These are phyloP conservation scores for Verticillium tricorpus DNA, from an alignment of 2,329 filamentous ascomycete species.

Conservation along the genomic window DNA sequence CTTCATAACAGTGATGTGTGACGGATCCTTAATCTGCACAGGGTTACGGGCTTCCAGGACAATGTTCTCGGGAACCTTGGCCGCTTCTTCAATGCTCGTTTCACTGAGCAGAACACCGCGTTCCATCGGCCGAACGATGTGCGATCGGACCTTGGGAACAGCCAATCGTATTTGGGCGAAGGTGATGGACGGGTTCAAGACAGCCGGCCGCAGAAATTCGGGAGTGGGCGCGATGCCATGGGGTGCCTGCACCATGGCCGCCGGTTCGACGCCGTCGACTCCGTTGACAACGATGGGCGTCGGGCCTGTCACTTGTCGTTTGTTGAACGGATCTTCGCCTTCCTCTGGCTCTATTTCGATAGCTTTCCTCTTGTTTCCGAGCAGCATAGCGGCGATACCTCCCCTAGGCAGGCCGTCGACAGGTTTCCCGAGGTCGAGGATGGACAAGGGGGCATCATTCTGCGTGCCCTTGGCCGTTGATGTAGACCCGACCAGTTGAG, in stretches of 20 bases:
- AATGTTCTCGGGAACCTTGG: slow-evolving; percentile 62
- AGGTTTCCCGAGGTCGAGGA: slow-evolving; percentile 87
- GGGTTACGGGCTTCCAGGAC: slow-evolving; percentile 90
- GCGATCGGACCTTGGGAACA: slow-evolving; percentile 78
- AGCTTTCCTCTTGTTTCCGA: slow-evolving; percentile 90
- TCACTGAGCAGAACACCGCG: slow-evolving; percentile 53
- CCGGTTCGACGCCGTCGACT: slow-evolving; percentile 72
- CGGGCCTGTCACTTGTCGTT: slow-evolving; percentile 60
- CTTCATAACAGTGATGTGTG: slow-evolving; percentile 76
- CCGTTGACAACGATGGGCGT: slow-evolving; percentile 73
- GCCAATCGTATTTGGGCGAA: slow-evolving; percentile 82
- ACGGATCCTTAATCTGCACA: slow-evolving; percentile 70
- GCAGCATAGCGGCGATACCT: slow-evolving; percentile 76
- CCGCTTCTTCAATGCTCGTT: slow-evolving; percentile 53
- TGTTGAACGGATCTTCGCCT: slow-evolving; percentile 52
- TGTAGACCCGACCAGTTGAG: slow-evolving; percentile 76
- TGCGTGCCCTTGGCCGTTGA: slow-evolving; percentile 54
- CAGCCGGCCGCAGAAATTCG: slow-evolving; percentile 81
- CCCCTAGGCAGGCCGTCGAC: slow-evolving; percentile 91
- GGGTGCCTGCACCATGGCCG: slow-evolving; percentile 54
- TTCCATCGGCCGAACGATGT: slow-evolving; percentile 80
- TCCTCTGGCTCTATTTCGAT: slow-evolving; percentile 71
- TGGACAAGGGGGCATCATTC: slow-evolving; percentile 71
- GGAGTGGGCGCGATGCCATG: slow-evolving; percentile 65
- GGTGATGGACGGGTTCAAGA: slow-evolving; percentile 75